Conservation (phyloP, 805 yeast species). For the Metschnikowia corniflorae region DNA sequence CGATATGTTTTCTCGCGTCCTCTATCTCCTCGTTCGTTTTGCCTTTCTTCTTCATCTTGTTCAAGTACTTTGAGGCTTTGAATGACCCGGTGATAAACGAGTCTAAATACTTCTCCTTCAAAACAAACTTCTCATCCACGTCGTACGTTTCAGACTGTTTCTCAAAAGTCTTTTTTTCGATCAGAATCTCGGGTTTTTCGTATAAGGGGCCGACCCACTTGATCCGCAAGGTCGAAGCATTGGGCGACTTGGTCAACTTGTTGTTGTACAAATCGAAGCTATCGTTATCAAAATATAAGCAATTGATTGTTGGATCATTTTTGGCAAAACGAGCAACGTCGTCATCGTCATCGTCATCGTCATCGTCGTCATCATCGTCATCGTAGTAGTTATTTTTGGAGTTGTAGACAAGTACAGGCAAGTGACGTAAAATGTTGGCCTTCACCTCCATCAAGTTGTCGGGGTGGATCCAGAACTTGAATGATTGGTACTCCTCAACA, state of each 20-base stretch:
- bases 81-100: conserved; percentile 60
- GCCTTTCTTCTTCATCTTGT: conserved; percentile 62
- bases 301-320: conserved; percentile 68
- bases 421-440: conserved; percentile 87
- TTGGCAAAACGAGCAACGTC: conserved; percentile 16
- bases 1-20: conserved; percentile 51
- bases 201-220: conserved; percentile 86
- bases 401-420: conserved; percentile 82
- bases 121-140: conserved; percentile 56
- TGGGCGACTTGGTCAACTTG: conserved; percentile 66
- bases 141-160: conserved; percentile 50
- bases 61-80: conserved; percentile 45
- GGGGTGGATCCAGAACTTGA: conserved; percentile 96
- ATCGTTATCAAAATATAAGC: conserved; percentile 82
- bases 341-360: conserved; percentile 38
- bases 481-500: conserved; percentile 50
- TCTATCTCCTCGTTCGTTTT: conserved; percentile 50
- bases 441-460: conserved; percentile 91
- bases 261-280: conserved; percentile 82
- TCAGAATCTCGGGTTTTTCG: conserved; percentile 70
- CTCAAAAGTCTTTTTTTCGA: conserved; percentile 78
- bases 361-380: conserved; percentile 52
- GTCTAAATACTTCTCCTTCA: conserved; percentile 81
- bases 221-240: conserved; percentile 74
- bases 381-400: conserved; percentile 44